Evolutionary conservation across 2,329 filamentous ascomycete genomes (phyloP), one percentile per base, ranked within the genome.

Genomic region (Epichloe hybrida): DNA sequence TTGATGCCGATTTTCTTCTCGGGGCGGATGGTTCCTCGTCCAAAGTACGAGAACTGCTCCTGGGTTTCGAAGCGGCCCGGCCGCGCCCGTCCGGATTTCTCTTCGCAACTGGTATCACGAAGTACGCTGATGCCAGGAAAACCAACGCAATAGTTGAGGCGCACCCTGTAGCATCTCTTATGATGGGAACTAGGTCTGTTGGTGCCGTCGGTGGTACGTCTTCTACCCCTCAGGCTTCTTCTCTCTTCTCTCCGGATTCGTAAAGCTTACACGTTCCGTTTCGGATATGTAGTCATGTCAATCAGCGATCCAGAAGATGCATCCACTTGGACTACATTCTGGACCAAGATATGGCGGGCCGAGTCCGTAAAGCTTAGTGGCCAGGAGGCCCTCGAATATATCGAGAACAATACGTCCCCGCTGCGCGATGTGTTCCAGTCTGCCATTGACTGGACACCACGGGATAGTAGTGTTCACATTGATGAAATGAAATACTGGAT

Each of bases 401-500:
- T 68, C 48, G 60, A 59, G 44, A 50, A 53, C 7, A 59, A 61
- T 38, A 57, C 64, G 5, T 50, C 54, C 4, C 53, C 52, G 3
- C 49, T 67, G 11, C 56, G 58, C 3, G 64, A 62, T 39, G 59
- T 62, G 1, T 68, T 66, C 53, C 59, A 62, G 36, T 61, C 58
- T 5, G 59, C 60, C 11, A 59, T 69, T 35, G 61, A 66, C 34
- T 67, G 62, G 65, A 66, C 66, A 1, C 60, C 62, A 1, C 59
- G 63, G 15, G 62, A 56, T 31, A 63, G 60, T 35, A 51, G 48
- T 7, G 62, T 64, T 35, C 58, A 59, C 46, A 57, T 66, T 13
- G 61, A 67, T 50, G 62, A 68, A 53, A 67, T 69, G 62, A 63
- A 60, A 40, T 65, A 66, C 51, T 69, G 67, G 67, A 51, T 61